phyloP scores from a whole-genome alignment of 1,284 basidiomycete genomes.

The Tremellales sp. region DNA sequence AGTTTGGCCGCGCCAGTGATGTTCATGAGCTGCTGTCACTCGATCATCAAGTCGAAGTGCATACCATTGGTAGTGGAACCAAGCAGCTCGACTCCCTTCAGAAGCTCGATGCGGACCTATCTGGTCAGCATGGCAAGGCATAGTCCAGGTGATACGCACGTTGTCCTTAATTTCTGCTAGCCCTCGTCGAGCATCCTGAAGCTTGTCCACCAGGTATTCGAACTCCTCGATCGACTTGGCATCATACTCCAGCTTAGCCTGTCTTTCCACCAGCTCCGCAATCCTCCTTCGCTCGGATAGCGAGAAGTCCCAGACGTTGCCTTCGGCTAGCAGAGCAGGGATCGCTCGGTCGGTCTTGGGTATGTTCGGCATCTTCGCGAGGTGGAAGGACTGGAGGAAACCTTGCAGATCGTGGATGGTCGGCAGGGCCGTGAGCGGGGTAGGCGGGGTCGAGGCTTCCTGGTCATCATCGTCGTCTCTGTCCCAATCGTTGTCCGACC shows the following conservation, averaged over 20 bases:
- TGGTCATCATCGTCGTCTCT: too few relatives aligned
- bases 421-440: background rate
- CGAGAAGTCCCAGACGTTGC: constrained; percentile 53
- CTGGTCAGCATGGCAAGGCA: constrained; percentile 13
- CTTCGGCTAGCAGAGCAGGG: constrained; percentile 43
- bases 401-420: constrained; percentile 4
- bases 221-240: constrained; percentile 4
- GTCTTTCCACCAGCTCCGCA: constrained; percentile 20
- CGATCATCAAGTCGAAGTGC: constrained; percentile 1
- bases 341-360: constrained; percentile 47
- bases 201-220: background rate
- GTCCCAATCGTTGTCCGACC: too few relatives aligned
- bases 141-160: constrained; percentile 4
- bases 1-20: constrained; percentile 69
- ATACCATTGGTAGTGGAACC: constrained; percentile 66
- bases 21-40: constrained; percentile 1
- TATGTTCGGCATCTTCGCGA: constrained; percentile 38
- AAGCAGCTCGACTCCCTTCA: constrained; percentile 58
- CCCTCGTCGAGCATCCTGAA: background rate
- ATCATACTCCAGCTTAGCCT: constrained; percentile 3
- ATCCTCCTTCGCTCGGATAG: constrained; percentile 49
- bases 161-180: constrained; percentile 64
- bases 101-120: constrained; percentile 50
- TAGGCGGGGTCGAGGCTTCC: too few relatives aligned
- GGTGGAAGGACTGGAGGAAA: constrained; percentile 48